These are phyloP conservation scores for Phaffomyces antillensis DNA, from an alignment of 805 yeast species.

Conservation along the genomic window DNA sequence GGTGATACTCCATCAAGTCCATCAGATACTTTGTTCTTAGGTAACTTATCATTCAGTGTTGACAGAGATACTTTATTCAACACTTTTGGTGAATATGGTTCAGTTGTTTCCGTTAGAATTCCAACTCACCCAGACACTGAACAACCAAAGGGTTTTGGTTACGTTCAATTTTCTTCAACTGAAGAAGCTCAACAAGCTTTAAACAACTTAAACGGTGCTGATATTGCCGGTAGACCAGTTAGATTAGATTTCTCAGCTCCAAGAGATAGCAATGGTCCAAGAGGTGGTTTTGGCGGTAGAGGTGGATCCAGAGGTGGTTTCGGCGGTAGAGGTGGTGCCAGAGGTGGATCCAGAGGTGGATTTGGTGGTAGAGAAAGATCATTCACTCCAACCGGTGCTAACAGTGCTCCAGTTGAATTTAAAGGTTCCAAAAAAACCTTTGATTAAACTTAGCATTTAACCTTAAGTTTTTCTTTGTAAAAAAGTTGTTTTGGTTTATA, in stretches of 20 bases:
- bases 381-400: constrained; percentile 50
- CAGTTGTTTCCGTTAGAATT: constrained; percentile 81
- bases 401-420: constrained; percentile 60
- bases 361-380: constrained; percentile 35
- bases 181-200: constrained; percentile 90
- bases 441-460: constrained; percentile 37
- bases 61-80: constrained; percentile 72
- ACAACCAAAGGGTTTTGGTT: constrained; percentile 98
- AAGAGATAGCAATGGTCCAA: constrained; percentile 43
- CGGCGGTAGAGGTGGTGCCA: constrained; percentile 32
- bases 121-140: constrained; percentile 99
- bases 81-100: constrained; percentile 71
- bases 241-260: constrained; percentile 95
- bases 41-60: constrained; percentile 90
- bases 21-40: constrained; percentile 92
- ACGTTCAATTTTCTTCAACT: constrained; percentile 80
- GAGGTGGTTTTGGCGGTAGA: constrained; percentile 23
- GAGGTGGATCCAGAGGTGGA: constrained; percentile 11
- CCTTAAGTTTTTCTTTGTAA: not conserved
- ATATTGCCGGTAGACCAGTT: constrained; percentile 85
- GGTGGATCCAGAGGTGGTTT: constrained; percentile 23
- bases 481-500: not conserved
- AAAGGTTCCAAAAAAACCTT: constrained; percentile 80
- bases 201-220: constrained; percentile 81
- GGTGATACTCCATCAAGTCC: constrained; percentile 92